phyloP scores from a whole-genome alignment of 345 rosid species.

The Anastatica hierochuntica region DNA sequence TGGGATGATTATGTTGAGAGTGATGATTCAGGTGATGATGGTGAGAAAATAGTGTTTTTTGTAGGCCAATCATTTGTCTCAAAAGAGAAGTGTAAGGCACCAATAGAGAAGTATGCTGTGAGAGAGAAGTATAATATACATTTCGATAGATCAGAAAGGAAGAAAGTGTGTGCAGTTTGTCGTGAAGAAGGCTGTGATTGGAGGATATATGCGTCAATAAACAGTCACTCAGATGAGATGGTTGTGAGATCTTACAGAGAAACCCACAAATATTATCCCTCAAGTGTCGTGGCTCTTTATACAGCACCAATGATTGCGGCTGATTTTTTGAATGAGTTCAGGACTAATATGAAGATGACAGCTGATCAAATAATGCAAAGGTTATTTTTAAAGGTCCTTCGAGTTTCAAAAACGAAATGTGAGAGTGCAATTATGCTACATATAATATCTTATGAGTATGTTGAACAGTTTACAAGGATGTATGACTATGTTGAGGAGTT shows the following conservation, averaged over 20 bases:
- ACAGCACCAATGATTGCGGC: too few relatives aligned
- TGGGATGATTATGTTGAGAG: background rate
- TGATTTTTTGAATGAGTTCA: constrained; percentile 6
- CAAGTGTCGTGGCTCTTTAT: too few relatives aligned
- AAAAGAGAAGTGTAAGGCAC: background rate
- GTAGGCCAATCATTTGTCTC: background rate
- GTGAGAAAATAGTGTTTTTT: background rate
- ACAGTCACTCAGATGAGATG: too few relatives aligned
- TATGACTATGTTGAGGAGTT: background rate
- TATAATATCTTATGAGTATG: background rate
- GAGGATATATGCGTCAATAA: too few relatives aligned
- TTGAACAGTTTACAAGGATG: constrained; percentile 1
- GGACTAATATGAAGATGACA: background rate
- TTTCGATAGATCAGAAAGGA: background rate
- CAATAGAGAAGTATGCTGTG: background rate
- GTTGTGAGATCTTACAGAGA: too few relatives aligned
- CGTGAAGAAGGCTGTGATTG: too few relatives aligned
- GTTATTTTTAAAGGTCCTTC: background rate
- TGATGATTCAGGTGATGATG: background rate
- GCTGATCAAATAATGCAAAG: background rate
- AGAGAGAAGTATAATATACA: background rate
- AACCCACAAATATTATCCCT: too few relatives aligned
- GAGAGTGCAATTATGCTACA: background rate
- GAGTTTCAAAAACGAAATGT: background rate
- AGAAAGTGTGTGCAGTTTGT: too few relatives aligned